phyloP scores from a whole-genome alignment of 2,329 filamentous ascomycete genomes.

The Phialophora verrucosa region DNA sequence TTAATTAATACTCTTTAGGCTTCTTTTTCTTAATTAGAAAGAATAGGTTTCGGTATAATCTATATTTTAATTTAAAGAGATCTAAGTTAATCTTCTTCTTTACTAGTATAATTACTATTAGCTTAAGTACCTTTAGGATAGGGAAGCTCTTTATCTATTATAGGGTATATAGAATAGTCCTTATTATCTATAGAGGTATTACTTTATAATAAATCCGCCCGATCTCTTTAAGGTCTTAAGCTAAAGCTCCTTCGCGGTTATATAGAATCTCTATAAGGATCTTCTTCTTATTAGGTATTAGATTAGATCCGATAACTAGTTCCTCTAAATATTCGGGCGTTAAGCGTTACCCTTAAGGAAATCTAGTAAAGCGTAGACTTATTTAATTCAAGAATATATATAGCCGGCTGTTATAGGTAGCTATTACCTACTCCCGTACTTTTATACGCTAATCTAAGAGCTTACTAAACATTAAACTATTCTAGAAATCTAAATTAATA shows the following conservation, averaged over 20 bases:
- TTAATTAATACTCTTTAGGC: neutral
- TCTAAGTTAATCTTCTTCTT: neutral
- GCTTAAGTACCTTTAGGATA: neutral
- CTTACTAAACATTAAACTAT: no score
- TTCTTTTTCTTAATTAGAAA: slow-evolving; percentile 12
- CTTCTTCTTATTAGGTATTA: neutral
- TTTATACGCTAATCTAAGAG: no score
- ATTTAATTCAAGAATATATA: no score
- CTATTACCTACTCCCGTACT: no score
- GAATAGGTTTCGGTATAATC: neutral
- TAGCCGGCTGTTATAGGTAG: no score
- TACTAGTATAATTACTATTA: neutral
- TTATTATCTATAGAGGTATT: neutral
- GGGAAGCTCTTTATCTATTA: slow-evolving; percentile 7
- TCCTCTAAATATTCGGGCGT: neutral
- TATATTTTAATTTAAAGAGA: neutral
- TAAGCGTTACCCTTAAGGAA: neutral
- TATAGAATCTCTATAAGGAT: slow-evolving; percentile 6
- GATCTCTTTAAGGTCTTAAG: slow-evolving; percentile 2
- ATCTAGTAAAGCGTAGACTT: no score
- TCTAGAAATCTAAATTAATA: no score
- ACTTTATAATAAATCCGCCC: neutral
- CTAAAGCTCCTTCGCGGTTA: neutral
- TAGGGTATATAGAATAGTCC: neutral
- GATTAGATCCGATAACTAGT: neutral